Conservation (phyloP, 164 flowering plant genomes). For the Euptelea pleiosperma region DNA sequence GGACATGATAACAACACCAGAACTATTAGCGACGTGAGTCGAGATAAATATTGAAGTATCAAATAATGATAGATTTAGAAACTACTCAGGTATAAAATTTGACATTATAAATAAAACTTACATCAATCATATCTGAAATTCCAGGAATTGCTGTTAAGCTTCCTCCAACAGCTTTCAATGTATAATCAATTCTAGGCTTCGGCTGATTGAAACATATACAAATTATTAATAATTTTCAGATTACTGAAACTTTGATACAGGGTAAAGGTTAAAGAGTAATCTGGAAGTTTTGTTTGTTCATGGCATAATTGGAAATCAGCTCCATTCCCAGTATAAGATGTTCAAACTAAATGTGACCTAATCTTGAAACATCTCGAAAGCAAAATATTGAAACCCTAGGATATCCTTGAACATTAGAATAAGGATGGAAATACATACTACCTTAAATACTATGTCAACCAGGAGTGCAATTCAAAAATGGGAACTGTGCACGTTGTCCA, state of each 20-base stretch:
- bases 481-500: no score
- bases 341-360: no score
- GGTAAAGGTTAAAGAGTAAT: background rate
- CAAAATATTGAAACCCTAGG: no score
- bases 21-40: background rate
- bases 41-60: background rate
- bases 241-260: background rate
- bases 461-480: no score
- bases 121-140: constrained; percentile 96
- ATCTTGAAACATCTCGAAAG: no score
- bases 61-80: no score
- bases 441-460: no score
- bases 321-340: no score
- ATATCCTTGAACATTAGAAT: no score
- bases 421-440: no score
- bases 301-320: no score
- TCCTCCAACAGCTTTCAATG: constrained; percentile 96
- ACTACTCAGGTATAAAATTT: background rate
- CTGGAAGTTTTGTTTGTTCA: background rate
- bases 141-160: constrained; percentile 98
- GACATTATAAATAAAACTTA: constrained; percentile 33
- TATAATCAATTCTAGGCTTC: constrained; percentile 88
- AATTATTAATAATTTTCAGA: constrained; percentile 12
- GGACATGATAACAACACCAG: background rate
- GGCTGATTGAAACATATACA: constrained; percentile 47